Evolutionary conservation across 2,329 filamentous ascomycete species (phyloP).

Genomic region (Ilyonectria robusta): DNA sequence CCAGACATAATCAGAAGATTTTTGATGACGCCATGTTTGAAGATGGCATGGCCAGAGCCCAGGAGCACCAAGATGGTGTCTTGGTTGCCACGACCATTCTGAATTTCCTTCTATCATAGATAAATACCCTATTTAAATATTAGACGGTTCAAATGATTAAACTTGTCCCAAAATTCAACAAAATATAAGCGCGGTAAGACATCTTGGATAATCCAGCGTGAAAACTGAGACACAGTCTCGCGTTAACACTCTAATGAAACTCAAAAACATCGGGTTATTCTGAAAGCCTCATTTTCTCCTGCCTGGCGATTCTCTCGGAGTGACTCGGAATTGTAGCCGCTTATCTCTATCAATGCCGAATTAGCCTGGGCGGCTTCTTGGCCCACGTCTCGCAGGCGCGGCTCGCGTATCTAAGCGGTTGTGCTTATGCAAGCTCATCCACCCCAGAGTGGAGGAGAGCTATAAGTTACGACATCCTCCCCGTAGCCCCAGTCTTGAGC

Average conservation of each 20-base stretch:
- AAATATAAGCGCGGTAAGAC: neutral
- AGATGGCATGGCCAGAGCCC: conserved; percentile 47
- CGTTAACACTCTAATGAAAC: neutral
- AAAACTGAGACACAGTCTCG: neutral
- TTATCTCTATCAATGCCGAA: neutral
- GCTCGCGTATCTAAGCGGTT: neutral
- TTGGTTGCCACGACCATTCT: conserved; percentile 47
- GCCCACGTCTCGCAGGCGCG: neutral
- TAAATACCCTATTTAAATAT: neutral
- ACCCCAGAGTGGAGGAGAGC: conserved; percentile 1
- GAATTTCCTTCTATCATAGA: conserved; percentile 41
- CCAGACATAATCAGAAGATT: conserved; percentile 45
- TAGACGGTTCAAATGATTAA: neutral
- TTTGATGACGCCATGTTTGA: conserved; percentile 47
- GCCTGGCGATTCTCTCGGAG: neutral
- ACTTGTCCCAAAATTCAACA: neutral
- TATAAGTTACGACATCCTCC: conserved; percentile 2
- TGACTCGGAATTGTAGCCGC: neutral
- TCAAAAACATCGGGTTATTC: neutral
- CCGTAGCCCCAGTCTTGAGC: neutral
- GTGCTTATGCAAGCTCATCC: conserved; percentile 1
- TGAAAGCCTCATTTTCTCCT: neutral
- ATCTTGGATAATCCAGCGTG: neutral
- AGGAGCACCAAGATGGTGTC: conserved; percentile 47
- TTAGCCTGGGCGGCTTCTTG: neutral